Evolutionary conservation across 1,284 basidiomycete species (phyloP).

Genomic region (Microbotryum intermedium): DNA sequence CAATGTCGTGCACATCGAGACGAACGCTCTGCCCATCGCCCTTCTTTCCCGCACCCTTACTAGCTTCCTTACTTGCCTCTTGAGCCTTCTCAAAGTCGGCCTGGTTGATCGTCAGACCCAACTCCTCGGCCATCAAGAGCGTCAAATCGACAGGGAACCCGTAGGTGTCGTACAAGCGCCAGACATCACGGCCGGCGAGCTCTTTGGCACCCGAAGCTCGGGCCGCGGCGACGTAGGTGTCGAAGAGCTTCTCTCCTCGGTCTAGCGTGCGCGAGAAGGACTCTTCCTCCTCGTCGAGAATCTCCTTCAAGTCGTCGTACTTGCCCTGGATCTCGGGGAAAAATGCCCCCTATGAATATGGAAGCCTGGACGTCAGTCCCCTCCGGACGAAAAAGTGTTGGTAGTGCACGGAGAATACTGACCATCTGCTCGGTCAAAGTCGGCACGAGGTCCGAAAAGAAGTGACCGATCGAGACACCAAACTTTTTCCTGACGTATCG

Average conservation of each 20-base stretch:
- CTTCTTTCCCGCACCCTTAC: slow-evolving; percentile 65
- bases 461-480: slow-evolving; percentile 83
- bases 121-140: slow-evolving; percentile 93
- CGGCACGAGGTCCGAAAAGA: slow-evolving; percentile 88
- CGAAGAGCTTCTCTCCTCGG: slow-evolving; percentile 93
- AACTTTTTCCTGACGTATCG: slow-evolving; percentile 94
- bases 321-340: slow-evolving; percentile 92
- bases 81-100: slow-evolving; percentile 85
- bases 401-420: slow-evolving; percentile 31
- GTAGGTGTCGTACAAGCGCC: slow-evolving; percentile 96
- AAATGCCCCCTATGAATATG: slow-evolving; percentile 55
- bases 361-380: neutral
- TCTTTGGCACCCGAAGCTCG: slow-evolving; percentile 56
- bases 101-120: slow-evolving; percentile 76
- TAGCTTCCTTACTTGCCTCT: slow-evolving; percentile 78
- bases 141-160: slow-evolving; percentile 98
- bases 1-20: slow-evolving; percentile 93
- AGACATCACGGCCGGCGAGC: slow-evolving; percentile 85
- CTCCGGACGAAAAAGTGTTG: neutral
- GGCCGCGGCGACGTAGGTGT: slow-evolving; percentile 71
- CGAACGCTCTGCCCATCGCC: slow-evolving; percentile 60
- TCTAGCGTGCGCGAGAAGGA: slow-evolving; percentile 94
- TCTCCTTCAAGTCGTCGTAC: slow-evolving; percentile 79
- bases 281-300: slow-evolving; percentile 93
- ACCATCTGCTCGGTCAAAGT: slow-evolving; percentile 84